These are phyloP conservation scores for Lichenothelia convexa DNA, from an alignment of 495 filamentous ascomycete genomes.

Conservation along the genomic window DNA sequence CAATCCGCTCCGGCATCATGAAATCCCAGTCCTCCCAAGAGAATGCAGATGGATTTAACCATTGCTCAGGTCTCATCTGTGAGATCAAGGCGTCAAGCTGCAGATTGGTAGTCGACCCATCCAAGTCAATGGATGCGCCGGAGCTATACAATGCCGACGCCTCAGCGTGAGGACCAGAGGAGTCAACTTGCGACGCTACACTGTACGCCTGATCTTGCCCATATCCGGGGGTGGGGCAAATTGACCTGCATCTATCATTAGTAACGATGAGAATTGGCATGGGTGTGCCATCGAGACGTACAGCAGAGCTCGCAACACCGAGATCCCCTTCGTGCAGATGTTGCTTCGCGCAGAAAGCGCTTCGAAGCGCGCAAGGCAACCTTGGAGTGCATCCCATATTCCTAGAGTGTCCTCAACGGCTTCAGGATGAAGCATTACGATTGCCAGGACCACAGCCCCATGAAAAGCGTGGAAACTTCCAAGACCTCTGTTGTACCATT, in stretches of 20 bases:
- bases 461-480: conserved; percentile 1
- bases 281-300: not conserved
- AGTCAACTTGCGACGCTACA: not conserved
- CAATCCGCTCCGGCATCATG: too few species aligned
- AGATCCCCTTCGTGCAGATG: not conserved
- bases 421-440: not conserved
- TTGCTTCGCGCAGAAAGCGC: not conserved
- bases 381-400: not conserved
- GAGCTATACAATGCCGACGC: too few species aligned
- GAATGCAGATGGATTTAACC: not conserved
- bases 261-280: not conserved
- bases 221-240: not conserved
- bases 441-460: not conserved
- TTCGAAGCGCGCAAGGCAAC: not conserved
- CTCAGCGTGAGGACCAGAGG: not conserved
- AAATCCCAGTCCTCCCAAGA: not conserved
- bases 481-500: conserved; percentile 23
- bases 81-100: not conserved
- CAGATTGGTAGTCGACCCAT: not conserved
- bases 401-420: not conserved
- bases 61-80: not conserved
- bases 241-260: not conserved
- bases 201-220: too few species aligned
- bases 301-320: not conserved
- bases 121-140: too few species aligned